Percentiles rank a stretch among this genome's conserved stretches.
Evolutionary conservation across 352 stramenopile genomes (phyloP).

Genomic region (Phytophthora fragariaefolia): DNA sequence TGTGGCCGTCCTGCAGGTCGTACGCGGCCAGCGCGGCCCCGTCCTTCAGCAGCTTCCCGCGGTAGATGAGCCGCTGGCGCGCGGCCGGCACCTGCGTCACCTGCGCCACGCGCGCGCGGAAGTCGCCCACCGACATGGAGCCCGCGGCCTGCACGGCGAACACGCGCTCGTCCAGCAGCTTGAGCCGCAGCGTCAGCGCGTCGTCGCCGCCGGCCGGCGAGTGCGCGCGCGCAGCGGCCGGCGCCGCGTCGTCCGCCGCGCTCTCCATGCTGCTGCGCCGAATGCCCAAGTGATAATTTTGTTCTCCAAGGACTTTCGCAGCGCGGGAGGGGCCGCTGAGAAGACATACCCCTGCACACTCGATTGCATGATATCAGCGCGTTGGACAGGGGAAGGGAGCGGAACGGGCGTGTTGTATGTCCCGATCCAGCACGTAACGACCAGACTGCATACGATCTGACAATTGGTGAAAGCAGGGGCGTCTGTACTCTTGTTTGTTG

Average conservation of each 20-base stretch:
- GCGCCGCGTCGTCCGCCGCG: not conserved
- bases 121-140: conserved; percentile 61
- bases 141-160: conserved; percentile 62
- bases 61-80: conserved; percentile 93
- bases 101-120: conserved; percentile 63
- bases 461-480: too few species aligned
- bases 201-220: too few species aligned
- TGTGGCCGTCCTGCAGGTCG: conserved; percentile 92
- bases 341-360: too few species aligned
- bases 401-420: too few species aligned
- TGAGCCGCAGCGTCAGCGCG: conserved; percentile 62
- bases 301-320: too few species aligned
- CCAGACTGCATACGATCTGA: too few species aligned
- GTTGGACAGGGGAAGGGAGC: too few species aligned
- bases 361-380: too few species aligned
- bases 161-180: conserved; percentile 81
- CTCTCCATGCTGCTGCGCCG: not conserved
- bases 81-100: conserved; percentile 62
- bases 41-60: conserved; percentile 90
- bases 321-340: too few species aligned
- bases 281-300: too few species aligned
- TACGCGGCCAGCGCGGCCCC: conserved; percentile 71
- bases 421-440: too few species aligned
- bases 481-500: too few species aligned
- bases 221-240: not conserved